Evolutionary conservation across 495 filamentous ascomycete genomes (phyloP), one percentile per base, ranked within the genome.

Genomic region (Tuber microsphaerosporum): DNA sequence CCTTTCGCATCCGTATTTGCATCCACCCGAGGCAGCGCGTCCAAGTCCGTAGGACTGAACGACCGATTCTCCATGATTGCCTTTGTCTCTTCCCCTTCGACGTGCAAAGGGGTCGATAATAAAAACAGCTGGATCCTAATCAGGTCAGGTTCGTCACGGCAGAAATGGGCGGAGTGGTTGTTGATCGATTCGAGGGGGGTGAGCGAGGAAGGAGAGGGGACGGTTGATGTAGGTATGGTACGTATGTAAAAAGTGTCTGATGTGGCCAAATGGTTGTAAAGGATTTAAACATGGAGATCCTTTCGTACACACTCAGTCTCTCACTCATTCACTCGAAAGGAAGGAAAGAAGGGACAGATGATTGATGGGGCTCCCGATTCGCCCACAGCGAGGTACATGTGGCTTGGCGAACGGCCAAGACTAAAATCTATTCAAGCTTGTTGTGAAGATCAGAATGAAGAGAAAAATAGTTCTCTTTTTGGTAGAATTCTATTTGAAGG

Each of bases 51-150:
- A 65, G 56, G 71, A 78, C 61, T 19, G 12, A 69, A 68, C 75
- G 77, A 61, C 72, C 65, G 77, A 73, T 73, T 79, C 76, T 79
- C 77, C 77, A 79, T 79, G 42, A 70, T 70, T 77, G 65, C 43
- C 12, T 41, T 61, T 61, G 41, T 43, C n/a, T 31, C 48, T 61
- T 75, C 74, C 48, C 43, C 48, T 34, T 12, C 16, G 19, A 19
- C 20, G 26, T 8, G 56, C 6, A 65, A 65, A 65, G 56, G 56
- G 26, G 74, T n/a, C 17, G 19, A 26, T 65, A 34, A 39, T 22
- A 71, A 44, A 77, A 76, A 70, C 61, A 71, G 37, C 77, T 79
- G 77, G 76, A 78, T 78, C 76, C 76, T 78, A 71, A 78, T 73
- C 76, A 69, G 75, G 69, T 42, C 75, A 69, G 16, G 43, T 61